Evolutionary conservation across 306 rosid species (phyloP).

Genomic region (Lathyrus aphaca): DNA sequence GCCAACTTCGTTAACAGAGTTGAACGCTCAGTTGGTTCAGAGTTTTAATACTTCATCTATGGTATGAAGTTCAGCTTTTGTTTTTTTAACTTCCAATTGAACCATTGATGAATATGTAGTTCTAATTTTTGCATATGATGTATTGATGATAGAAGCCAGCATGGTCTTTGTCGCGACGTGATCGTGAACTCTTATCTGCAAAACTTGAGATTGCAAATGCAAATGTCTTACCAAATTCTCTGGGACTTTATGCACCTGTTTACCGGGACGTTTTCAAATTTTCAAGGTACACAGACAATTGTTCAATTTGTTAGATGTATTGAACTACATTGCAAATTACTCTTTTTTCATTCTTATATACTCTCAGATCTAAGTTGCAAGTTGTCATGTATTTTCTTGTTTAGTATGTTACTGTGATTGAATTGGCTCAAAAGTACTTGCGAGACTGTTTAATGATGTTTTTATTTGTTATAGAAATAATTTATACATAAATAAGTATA

Average conservation of each 20-base stretch:
- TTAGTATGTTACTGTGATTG: conserved; percentile 1
- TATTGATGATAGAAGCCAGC: conserved; percentile 59
- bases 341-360: conserved; percentile 17
- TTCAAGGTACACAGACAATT: conserved; percentile 53
- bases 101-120: conserved; percentile 30
- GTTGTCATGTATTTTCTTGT: not conserved
- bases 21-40: conserved; percentile 58
- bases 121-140: conserved; percentile 47
- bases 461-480: not conserved
- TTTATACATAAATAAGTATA: not conserved
- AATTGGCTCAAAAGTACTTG: not conserved
- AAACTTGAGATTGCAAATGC: conserved; percentile 67
- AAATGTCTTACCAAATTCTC: conserved; percentile 41
- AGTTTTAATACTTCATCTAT: conserved; percentile 46
- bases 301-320: conserved; percentile 17
- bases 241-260: conserved; percentile 63
- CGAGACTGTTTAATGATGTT: not conserved
- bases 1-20: conserved; percentile 52
- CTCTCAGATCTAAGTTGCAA: not conserved
- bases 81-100: conserved; percentile 30
- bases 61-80: conserved; percentile 58
- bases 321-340: not conserved
- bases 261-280: conserved; percentile 71
- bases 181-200: conserved; percentile 69
- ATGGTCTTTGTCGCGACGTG: conserved; percentile 55